Evolutionary conservation across 2,329 filamentous ascomycete genomes (phyloP).

Genomic region (Verticillium albo-atrum): DNA sequence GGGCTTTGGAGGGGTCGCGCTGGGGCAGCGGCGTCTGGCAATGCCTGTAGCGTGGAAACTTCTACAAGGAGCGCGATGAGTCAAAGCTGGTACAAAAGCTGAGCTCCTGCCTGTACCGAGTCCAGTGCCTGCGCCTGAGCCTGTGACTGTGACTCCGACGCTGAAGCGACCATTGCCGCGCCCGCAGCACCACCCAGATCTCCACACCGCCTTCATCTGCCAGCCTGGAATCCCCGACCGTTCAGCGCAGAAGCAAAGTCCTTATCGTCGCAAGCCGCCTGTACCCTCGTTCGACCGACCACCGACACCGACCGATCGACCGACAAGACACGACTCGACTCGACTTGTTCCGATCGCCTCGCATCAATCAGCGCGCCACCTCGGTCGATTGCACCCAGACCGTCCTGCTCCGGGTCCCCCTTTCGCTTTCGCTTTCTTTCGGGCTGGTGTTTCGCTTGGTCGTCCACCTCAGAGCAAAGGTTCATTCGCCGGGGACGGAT

Average conservation of each 20-base stretch:
- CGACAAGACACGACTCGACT: background rate
- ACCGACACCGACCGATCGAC: background rate
- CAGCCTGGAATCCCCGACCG: background rate
- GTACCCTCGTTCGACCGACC: background rate
- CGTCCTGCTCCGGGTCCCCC: background rate
- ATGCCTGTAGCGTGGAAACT: constrained; percentile 28
- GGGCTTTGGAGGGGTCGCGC: constrained; percentile 1
- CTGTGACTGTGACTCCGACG: constrained; percentile 7
- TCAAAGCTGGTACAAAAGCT: constrained; percentile 32
- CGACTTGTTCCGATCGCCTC: background rate
- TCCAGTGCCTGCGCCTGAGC: constrained; percentile 4
- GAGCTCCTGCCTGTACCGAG: constrained; percentile 18
- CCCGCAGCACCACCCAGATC: background rate
- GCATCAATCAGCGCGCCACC: background rate
- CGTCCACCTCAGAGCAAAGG: background rate
- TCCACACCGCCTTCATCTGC: background rate
- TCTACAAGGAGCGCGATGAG: constrained; percentile 35
- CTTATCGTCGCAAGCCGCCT: background rate
- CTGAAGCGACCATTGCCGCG: constrained; percentile 17
- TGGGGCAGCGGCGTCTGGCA: background rate
- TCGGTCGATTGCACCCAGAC: background rate
- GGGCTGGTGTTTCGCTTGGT: background rate
- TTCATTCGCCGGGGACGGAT: background rate
- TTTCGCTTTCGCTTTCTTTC: background rate
- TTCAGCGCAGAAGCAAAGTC: background rate